phyloP scores from a whole-genome alignment of 441 rosid genomes.

The Populus hybrid region DNA sequence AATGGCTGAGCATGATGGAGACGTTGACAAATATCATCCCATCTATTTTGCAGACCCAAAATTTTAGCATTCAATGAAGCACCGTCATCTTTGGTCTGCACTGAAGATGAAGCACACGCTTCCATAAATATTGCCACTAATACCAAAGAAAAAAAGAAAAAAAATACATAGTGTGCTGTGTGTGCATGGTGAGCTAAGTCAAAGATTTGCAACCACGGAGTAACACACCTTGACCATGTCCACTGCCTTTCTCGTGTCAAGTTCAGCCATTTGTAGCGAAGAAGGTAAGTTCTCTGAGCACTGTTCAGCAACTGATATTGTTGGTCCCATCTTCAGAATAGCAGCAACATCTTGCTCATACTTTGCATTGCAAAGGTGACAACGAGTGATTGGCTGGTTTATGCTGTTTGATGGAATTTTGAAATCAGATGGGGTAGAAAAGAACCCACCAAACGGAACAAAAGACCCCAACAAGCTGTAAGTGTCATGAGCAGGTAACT shows the following conservation, averaged over 20 bases:
- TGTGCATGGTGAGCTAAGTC: not conserved
- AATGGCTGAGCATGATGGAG: constrained; percentile 47
- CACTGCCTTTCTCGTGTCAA: constrained; percentile 35
- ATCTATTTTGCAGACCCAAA: constrained; percentile 47
- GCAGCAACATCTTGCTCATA: constrained; percentile 59
- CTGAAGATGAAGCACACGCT: constrained; percentile 37
- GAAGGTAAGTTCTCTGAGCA: constrained; percentile 49
- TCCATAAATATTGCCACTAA: constrained; percentile 26
- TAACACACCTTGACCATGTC: constrained; percentile 41
- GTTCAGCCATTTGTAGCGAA: constrained; percentile 53
- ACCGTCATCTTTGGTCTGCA: constrained; percentile 66
- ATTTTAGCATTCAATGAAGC: constrained; percentile 33
- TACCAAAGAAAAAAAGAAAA: not conserved
- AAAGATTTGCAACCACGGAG: constrained; percentile 19
- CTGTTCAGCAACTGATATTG: constrained; percentile 46
- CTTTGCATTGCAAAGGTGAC: constrained; percentile 58
- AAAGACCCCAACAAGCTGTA: constrained; percentile 93
- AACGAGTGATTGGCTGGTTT: constrained; percentile 35
- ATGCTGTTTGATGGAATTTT: constrained; percentile 32
- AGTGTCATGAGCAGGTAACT: constrained; percentile 34
- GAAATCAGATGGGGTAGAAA: constrained; percentile 57
- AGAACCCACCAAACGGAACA: constrained; percentile 88
- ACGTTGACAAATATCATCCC: constrained; percentile 52
- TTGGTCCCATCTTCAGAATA: constrained; percentile 33
- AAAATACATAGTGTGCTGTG: not conserved